These are phyloP conservation scores for Trichoderma semiorbis DNA, from an alignment of 2,329 filamentous ascomycete species.

Conservation along the genomic window DNA sequence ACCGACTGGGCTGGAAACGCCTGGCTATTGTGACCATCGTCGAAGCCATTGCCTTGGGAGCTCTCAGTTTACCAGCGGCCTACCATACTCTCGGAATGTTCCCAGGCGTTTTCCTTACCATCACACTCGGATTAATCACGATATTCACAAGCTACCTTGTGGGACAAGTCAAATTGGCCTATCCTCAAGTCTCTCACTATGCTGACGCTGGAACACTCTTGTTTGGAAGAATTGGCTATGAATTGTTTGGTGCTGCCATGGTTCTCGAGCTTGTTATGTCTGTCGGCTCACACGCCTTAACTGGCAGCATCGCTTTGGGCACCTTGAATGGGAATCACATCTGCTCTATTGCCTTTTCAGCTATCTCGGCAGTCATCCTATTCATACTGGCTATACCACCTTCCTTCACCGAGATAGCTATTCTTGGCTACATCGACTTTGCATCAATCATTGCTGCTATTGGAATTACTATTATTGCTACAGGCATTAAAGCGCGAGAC, in stretches of 20 bases:
- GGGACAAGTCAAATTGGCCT: constrained; percentile 39
- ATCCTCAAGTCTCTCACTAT: constrained; percentile 56
- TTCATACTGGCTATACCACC: constrained; percentile 39
- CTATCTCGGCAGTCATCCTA: constrained; percentile 37
- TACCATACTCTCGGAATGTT: constrained; percentile 39
- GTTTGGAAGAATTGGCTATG: constrained; percentile 52
- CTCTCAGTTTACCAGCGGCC: constrained; percentile 43
- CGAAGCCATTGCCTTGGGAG: constrained; percentile 49
- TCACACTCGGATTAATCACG: constrained; percentile 35
- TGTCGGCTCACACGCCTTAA: constrained; percentile 62
- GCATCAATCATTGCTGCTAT: constrained; percentile 57
- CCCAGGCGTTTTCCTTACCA: constrained; percentile 34
- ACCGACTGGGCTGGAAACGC: constrained; percentile 49
- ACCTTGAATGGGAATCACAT: constrained; percentile 51
- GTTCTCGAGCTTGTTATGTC: constrained; percentile 62
- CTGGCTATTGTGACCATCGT: constrained; percentile 49
- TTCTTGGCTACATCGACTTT: constrained; percentile 48
- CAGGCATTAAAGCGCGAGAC: constrained; percentile 42
- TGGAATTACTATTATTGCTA: constrained; percentile 58
- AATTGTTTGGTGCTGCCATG: constrained; percentile 55
- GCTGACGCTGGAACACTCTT: constrained; percentile 62
- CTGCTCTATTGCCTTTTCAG: constrained; percentile 37
- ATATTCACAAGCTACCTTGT: constrained; percentile 39
- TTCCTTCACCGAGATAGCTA: constrained; percentile 39
- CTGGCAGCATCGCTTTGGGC: constrained; percentile 62